Percentiles rank a stretch among this genome's conserved stretches.
Evolutionary conservation across 805 yeast species (phyloP).

Genomic region (Ogataea dorogensis): DNA sequence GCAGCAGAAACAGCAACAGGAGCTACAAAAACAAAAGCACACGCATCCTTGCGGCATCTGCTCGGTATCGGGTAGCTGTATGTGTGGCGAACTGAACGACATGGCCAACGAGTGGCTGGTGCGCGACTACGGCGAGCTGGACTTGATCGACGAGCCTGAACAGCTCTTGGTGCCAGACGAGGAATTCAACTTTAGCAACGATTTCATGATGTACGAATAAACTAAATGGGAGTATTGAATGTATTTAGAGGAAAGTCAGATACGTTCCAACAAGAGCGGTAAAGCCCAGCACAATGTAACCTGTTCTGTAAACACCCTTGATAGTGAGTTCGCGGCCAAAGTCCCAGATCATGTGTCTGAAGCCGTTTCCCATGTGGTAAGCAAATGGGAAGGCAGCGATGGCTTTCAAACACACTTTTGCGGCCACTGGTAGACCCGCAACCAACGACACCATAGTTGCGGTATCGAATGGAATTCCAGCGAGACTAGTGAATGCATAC

Average conservation of each 20-base stretch:
- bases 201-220: constrained; percentile 24
- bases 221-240: constrained; percentile 7
- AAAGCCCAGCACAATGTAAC: constrained; percentile 75
- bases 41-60: constrained; percentile 13
- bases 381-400: constrained; percentile 78
- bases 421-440: constrained; percentile 61
- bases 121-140: constrained; percentile 9
- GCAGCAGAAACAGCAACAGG: constrained; percentile 19
- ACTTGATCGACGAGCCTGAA: constrained; percentile 8
- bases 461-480: constrained; percentile 59
- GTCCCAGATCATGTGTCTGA: constrained; percentile 96
- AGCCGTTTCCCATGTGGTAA: constrained; percentile 81
- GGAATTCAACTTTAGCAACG: constrained; percentile 17
- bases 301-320: constrained; percentile 90
- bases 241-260: constrained; percentile 42
- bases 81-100: constrained; percentile 7
- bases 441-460: constrained; percentile 51
- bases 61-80: constrained; percentile 3
- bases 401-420: constrained; percentile 65
- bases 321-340: constrained; percentile 73
- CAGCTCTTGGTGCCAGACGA: constrained; percentile 5
- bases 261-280: constrained; percentile 58
- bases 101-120: constrained; percentile 9
- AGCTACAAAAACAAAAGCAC: constrained; percentile 8
- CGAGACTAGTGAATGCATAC: constrained; percentile 66